phyloP scores from a whole-genome alignment of 2,329 filamentous ascomycete genomes.

The Microsporum audouinii region DNA sequence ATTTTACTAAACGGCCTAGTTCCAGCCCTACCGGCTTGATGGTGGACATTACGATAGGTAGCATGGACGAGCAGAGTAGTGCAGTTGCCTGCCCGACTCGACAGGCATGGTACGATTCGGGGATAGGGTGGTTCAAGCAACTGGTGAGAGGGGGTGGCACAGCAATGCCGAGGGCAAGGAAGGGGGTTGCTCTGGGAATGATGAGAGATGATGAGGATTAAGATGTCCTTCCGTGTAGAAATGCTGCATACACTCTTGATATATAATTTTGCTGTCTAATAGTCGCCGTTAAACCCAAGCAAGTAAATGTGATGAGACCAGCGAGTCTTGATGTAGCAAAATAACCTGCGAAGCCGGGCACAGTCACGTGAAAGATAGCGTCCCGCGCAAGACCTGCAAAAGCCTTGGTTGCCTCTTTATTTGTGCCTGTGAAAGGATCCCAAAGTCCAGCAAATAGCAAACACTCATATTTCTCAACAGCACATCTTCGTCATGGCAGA shows the following conservation, averaged over 20 bases:
- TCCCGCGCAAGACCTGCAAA: no score
- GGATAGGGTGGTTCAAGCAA: conserved; percentile 17
- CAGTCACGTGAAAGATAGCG: no score
- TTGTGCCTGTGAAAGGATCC: no score
- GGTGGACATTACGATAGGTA: conserved; percentile 19
- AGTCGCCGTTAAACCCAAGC: no score
- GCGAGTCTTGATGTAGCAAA: no score
- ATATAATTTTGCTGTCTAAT: no score
- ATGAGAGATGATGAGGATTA: background rate
- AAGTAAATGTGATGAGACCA: no score
- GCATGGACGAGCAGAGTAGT: conserved; percentile 17
- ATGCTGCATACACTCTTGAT: no score
- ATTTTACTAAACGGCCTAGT: conserved; percentile 12
- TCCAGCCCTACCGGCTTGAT: conserved; percentile 6
- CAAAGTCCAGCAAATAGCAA: no score
- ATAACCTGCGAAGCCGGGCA: no score
- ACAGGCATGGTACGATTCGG: conserved; percentile 17
- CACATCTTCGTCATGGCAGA: background rate
- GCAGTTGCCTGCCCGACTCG: conserved; percentile 15
- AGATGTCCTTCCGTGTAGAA: background rate
- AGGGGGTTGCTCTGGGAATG: background rate
- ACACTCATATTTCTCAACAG: no score
- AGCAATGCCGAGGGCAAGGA: background rate
- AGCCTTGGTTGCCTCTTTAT: no score
- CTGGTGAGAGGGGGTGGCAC: background rate